phyloP scores from a whole-genome alignment of 495 filamentous ascomycete genomes.

The Parathielavia appendiculata region DNA sequence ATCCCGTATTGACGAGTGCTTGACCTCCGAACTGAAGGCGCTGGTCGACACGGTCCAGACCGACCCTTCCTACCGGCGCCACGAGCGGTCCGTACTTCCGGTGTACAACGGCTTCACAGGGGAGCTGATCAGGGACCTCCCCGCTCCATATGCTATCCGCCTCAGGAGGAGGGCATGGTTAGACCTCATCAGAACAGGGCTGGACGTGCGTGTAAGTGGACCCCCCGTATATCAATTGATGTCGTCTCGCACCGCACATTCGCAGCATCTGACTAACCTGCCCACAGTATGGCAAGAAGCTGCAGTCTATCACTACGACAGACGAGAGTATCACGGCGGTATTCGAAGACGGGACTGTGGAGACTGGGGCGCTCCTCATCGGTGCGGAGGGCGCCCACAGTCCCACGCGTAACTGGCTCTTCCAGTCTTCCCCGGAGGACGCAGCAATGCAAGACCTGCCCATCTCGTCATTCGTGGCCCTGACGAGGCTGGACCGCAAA shows the following conservation, averaged over 20 bases:
- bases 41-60: slow-evolving; percentile 38
- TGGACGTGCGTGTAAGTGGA: slow-evolving; percentile 39
- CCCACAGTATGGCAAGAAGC: slow-evolving; percentile 18
- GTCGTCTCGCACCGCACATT: too few species aligned
- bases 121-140: slow-evolving; percentile 34
- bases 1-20: slow-evolving; percentile 32
- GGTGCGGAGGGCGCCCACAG: slow-evolving; percentile 44
- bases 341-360: slow-evolving; percentile 39
- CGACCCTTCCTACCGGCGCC: slow-evolving; percentile 33
- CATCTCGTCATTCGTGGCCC: slow-evolving; percentile 12
- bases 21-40: slow-evolving; percentile 32
- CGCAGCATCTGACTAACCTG: slow-evolving; percentile 3
- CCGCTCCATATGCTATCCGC: slow-evolving; percentile 37
- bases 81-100: slow-evolving; percentile 31
- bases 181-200: slow-evolving; percentile 32
- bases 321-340: slow-evolving; percentile 28
- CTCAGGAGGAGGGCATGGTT: slow-evolving; percentile 40
- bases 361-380: slow-evolving; percentile 34
- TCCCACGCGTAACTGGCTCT: slow-evolving; percentile 33
- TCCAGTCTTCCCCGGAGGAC: slow-evolving; percentile 24
- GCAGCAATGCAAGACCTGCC: slow-evolving; percentile 20
- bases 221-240: too few species aligned
- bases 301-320: not conserved
- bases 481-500: slow-evolving; percentile 19
- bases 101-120: slow-evolving; percentile 43